Base-by-base conservation (phyloP, 2,329 filamentous ascomycete species). In the Cercospora nicotianae region DNA sequence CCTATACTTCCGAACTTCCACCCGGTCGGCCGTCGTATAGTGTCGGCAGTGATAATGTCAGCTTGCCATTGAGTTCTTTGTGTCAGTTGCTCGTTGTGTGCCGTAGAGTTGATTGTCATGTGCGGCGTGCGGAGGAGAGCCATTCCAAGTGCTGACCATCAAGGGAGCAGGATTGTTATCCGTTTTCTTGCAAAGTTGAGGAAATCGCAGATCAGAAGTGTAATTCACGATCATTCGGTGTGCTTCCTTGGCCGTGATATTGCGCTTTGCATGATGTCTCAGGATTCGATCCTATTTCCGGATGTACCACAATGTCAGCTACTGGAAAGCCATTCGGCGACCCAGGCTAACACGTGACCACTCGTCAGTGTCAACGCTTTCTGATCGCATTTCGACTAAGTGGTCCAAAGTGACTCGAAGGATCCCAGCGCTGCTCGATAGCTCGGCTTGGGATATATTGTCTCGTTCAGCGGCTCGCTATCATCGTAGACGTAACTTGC, bases 1-100 rank as follows among this genome's bases (percentile, higher is more conserved):
- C 7, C 20, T 64, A 23, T 53, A 42, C 48, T 20, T n/a, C 62
- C 62, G 51, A 64, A 42, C 12, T 58, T 64, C 51, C 61, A 39
- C 48, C 61, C 51, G 51, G 20, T n/a, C 23, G 26, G 28, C 28
- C 18, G 48, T 53, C 48, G 12, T 53, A 53, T 53, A 26, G 48
- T 26, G 48, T 53, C 23, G 23, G 48, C 48, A 53, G 48, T 23
- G 18, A 53, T 8, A 28, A 53, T 20, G 20, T 53, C 48, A 53
- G n/a, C 48, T 26, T 53, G 48, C 23, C 23, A 28, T 53, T 53
- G 48, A 53, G 23, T 53, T 53, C 48, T 53, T 48, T 39, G 8
- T n/a, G 48, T 53, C 23, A 53, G 3, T 53, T 53, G 20, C 12
- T 28, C 18, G 1, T 23, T 12, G 10, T 16, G 48, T 53, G 20